Percentiles rank a stretch among this genome's conserved stretches.
phyloP scores from a whole-genome alignment of 495 filamentous ascomycete species.

The Gamarada debralockiae region DNA sequence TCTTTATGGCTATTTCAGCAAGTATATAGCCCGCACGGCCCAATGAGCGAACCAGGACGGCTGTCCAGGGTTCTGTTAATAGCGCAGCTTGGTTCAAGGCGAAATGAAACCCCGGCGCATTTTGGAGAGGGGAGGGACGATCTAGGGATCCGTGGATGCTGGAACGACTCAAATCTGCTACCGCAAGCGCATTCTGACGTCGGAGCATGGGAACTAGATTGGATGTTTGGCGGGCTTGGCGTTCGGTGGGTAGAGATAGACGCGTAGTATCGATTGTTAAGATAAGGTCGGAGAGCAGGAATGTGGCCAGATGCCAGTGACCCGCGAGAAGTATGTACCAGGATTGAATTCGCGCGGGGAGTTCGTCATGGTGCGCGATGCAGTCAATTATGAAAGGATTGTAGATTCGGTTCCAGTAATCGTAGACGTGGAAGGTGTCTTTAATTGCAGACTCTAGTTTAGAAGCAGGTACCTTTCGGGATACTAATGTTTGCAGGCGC shows the following conservation, averaged over 20 bases:
- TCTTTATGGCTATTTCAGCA: conserved; percentile 3
- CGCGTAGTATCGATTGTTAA: conserved; percentile 33
- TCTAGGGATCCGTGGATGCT: conserved; percentile 19
- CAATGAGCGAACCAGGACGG: conserved; percentile 39
- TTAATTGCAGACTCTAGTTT: conserved; percentile 35
- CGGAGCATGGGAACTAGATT: conserved; percentile 29
- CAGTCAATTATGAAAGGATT: conserved; percentile 40
- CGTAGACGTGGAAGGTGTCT: conserved; percentile 32
- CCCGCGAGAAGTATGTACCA: conserved; percentile 44
- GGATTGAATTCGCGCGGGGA: conserved; percentile 41
- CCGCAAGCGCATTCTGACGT: conserved; percentile 29
- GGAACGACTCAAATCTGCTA: conserved; percentile 35
- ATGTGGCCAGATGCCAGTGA: conserved; percentile 44
- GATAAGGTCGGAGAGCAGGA: conserved; percentile 42
- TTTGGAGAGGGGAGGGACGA: conserved; percentile 6
- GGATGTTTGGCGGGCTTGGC: conserved; percentile 25
- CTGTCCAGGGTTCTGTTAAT: conserved; percentile 44
- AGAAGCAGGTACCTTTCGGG: conserved; percentile 21
- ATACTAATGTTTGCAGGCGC: conserved; percentile 38
- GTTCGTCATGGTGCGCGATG: conserved; percentile 33
- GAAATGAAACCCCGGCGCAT: conserved; percentile 25
- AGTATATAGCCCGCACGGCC: conserved; percentile 30
- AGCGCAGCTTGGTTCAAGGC: conserved; percentile 32
- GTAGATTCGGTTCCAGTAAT: conserved; percentile 41
- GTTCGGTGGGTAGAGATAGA: conserved; percentile 24